phyloP scores from a whole-genome alignment of 352 stramenopile species.

The Pythium brassicae region DNA sequence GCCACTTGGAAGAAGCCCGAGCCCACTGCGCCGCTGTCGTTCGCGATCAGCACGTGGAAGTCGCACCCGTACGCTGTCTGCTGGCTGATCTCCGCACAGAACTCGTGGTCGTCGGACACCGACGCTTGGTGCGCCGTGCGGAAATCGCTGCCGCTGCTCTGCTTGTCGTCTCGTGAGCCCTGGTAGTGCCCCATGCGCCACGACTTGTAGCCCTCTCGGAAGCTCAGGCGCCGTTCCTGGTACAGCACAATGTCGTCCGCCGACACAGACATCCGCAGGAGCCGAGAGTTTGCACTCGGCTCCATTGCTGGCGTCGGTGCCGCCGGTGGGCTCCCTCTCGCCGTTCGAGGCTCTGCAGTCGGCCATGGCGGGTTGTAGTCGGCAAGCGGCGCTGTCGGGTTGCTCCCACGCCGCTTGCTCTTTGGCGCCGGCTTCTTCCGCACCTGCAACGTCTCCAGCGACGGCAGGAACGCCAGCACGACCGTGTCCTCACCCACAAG shows the following conservation, averaged over 20 bases:
- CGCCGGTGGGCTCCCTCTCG: conserved; percentile 1
- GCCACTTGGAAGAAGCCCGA: conserved; percentile 85
- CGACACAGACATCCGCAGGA: conserved; percentile 61
- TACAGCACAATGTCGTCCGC: conserved; percentile 84
- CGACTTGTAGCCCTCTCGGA: conserved; percentile 82
- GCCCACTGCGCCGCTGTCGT: conserved; percentile 31
- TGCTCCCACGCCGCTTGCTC: conserved; percentile 6
- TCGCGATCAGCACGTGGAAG: conserved; percentile 78
- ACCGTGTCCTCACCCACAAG: conserved; percentile 65
- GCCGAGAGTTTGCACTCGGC: conserved; percentile 28
- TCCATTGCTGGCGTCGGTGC: conserved; percentile 4
- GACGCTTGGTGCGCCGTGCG: conserved; percentile 43
- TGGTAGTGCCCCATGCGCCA: conserved; percentile 81
- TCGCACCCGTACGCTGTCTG: conserved; percentile 54
- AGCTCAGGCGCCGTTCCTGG: conserved; percentile 70
- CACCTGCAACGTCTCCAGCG: conserved; percentile 49
- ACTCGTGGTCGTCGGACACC: conserved; percentile 68
- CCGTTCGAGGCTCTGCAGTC: conserved; percentile 1
- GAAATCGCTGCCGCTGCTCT: conserved; percentile 39
- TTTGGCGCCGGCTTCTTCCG: conserved; percentile 23
- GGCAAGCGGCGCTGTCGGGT: not conserved
- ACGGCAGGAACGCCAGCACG: conserved; percentile 75
- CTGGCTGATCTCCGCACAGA: conserved; percentile 69
- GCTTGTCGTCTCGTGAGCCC: conserved; percentile 67
- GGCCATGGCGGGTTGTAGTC: conserved; percentile 2